phyloP scores from a whole-genome alignment of 208 protist genomes.

The Leishmania major region DNA sequence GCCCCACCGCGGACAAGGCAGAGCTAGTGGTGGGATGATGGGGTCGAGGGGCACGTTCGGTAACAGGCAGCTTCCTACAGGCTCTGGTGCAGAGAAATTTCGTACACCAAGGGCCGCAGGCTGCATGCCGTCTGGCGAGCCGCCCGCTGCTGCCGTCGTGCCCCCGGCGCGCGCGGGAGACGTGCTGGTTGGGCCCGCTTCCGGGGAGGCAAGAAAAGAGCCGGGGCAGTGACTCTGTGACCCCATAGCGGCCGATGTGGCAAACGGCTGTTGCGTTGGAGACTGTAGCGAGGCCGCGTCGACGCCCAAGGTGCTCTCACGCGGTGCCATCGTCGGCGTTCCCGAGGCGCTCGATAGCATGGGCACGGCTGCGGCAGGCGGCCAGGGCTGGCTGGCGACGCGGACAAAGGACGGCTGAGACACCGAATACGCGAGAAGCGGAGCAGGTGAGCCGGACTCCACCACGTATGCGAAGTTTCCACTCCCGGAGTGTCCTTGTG shows the following conservation, averaged over 20 bases:
- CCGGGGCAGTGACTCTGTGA: not conserved
- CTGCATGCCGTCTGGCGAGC: slow-evolving; percentile 21
- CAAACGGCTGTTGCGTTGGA: not conserved
- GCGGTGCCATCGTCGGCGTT: not conserved
- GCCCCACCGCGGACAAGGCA: slow-evolving; percentile 43
- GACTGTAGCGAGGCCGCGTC: slow-evolving; percentile 3
- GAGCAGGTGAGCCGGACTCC: slow-evolving; percentile 8
- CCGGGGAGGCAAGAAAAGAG: not conserved
- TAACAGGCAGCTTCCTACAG: slow-evolving; percentile 42
- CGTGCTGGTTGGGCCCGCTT: not conserved
- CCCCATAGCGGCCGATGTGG: not conserved
- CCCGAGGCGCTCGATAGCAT: slow-evolving; percentile 1
- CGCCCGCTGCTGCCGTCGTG: slow-evolving; percentile 7
- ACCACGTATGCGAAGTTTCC: slow-evolving; percentile 22
- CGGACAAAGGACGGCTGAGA: not conserved
- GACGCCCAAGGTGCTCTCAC: not conserved
- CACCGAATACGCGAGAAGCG: slow-evolving; percentile 9
- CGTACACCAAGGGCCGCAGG: slow-evolving; percentile 35
- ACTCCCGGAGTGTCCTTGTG: not conserved
- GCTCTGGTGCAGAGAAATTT: slow-evolving; percentile 37
- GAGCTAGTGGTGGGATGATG: slow-evolving; percentile 37
- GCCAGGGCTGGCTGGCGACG: slow-evolving; percentile 1
- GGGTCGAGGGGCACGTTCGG: slow-evolving; percentile 28
- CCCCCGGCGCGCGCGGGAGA: not conserved
- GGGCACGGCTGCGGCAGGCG: not conserved